phyloP scores from a whole-genome alignment of 2,329 filamentous ascomycete genomes.

The Neopestalotiopsis sp. region DNA sequence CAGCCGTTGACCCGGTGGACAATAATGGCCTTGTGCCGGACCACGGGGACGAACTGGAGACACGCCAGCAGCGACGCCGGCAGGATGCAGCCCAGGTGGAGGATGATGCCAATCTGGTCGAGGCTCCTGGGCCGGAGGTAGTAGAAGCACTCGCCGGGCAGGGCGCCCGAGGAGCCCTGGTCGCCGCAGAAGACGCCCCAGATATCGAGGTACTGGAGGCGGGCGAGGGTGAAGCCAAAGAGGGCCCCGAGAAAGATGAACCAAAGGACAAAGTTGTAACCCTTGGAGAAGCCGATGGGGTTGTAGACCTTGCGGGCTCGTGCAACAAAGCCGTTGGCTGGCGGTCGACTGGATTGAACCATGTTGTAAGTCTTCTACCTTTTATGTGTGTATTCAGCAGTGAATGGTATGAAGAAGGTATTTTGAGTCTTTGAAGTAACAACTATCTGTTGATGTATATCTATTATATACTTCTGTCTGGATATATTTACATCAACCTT shows the following conservation, averaged over 20 bases:
- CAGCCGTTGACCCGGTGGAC: constrained; percentile 69
- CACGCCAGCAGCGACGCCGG: constrained; percentile 50
- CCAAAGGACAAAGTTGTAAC: constrained; percentile 63
- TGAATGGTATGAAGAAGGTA: not conserved
- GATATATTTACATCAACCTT: not conserved
- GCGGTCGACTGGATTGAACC: constrained; percentile 13
- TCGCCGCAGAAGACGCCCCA: constrained; percentile 42
- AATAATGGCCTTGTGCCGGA: constrained; percentile 53
- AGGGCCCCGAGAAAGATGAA: constrained; percentile 52
- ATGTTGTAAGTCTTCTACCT: not conserved
- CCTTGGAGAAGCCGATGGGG: constrained; percentile 59
- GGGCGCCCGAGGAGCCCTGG: constrained; percentile 24
- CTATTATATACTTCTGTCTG: not conserved
- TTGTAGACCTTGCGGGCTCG: constrained; percentile 44
- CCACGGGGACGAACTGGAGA: constrained; percentile 54
- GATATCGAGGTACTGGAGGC: constrained; percentile 55
- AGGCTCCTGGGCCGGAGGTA: constrained; percentile 30
- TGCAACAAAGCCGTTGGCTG: constrained; percentile 40
- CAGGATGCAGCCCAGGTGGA: constrained; percentile 53
- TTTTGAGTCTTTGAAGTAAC: not conserved
- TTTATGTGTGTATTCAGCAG: not conserved
- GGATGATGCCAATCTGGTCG: constrained; percentile 46
- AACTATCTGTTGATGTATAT: not conserved
- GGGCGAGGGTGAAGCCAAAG: constrained; percentile 53
- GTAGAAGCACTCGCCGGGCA: constrained; percentile 49